These are phyloP conservation scores for Saccharomycopsis hybrid DNA, from an alignment of 1,139 yeast species.

Conservation along the genomic window DNA sequence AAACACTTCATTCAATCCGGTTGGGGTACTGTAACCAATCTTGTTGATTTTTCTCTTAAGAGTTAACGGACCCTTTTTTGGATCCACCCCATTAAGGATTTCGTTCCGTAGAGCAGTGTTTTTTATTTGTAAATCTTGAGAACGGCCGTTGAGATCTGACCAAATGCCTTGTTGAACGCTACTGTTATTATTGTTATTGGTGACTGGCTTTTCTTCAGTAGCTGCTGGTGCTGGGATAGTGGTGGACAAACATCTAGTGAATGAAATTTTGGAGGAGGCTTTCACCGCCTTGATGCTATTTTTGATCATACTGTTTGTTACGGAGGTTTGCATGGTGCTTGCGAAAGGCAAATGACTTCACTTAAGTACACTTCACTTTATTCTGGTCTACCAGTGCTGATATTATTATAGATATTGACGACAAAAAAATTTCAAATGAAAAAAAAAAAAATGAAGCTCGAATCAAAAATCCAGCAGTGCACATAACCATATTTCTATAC, in stretches of 20 bases:
- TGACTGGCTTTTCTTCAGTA: too few species aligned
- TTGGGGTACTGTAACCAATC: slow-evolving; percentile 57
- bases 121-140: slow-evolving; percentile 21
- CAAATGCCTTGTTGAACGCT: slow-evolving; percentile 13
- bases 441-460: too few species aligned
- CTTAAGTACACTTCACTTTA: too few species aligned
- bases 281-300: too few species aligned
- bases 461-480: too few species aligned
- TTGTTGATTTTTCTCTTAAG: slow-evolving; percentile 39
- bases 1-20: slow-evolving; percentile 65
- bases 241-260: neutral
- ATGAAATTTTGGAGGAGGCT: neutral
- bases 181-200: neutral
- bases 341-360: too few species aligned
- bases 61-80: slow-evolving; percentile 41
- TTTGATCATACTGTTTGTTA: too few species aligned
- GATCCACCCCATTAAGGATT: slow-evolving; percentile 27
- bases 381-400: too few species aligned
- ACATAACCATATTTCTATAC: too few species aligned
- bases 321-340: too few species aligned
- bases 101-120: slow-evolving; percentile 22
- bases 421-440: too few species aligned
- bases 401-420: too few species aligned
- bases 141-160: slow-evolving; percentile 12
- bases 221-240: neutral